Conservation (phyloP, 495 filamentous ascomycete genomes). For the Hypoxylon perforatum region DNA sequence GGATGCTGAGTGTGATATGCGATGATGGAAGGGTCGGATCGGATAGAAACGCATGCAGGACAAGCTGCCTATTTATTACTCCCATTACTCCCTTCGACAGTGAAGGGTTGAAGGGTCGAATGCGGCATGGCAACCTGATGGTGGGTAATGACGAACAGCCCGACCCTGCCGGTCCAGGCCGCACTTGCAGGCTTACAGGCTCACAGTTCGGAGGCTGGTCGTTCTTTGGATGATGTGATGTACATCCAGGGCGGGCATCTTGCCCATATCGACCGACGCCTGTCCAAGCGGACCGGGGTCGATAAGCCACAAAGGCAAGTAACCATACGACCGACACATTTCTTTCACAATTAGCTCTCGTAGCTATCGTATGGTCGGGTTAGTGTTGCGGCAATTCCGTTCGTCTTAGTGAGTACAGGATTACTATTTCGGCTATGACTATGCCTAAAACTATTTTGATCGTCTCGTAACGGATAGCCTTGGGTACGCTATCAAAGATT, state of each 20-base stretch:
- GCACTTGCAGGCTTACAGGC: slow-evolving; percentile 37
- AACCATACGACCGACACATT: slow-evolving; percentile 32
- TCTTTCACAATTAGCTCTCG: slow-evolving; percentile 20
- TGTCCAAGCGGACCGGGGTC: slow-evolving; percentile 22
- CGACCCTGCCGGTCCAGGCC: slow-evolving; percentile 40
- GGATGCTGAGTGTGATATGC: slow-evolving; percentile 38
- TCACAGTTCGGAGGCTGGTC: slow-evolving; percentile 25
- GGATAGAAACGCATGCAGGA: slow-evolving; percentile 25
- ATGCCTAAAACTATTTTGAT: slow-evolving; percentile 11
- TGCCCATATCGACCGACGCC: slow-evolving; percentile 34
- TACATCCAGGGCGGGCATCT: slow-evolving; percentile 28
- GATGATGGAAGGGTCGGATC: slow-evolving; percentile 23
- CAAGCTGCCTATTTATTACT: slow-evolving; percentile 43
- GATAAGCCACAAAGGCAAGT: slow-evolving; percentile 38
- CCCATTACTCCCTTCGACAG: slow-evolving; percentile 24
- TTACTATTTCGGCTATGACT: slow-evolving; percentile 16
- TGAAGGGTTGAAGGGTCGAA: slow-evolving; percentile 11
- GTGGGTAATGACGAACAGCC: slow-evolving; percentile 39
- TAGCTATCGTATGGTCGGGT: slow-evolving; percentile 21
- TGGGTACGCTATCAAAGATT: slow-evolving; percentile 7
- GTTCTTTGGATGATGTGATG: slow-evolving; percentile 36
- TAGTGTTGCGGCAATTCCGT: slow-evolving; percentile 19
- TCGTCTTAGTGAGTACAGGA: slow-evolving; percentile 8
- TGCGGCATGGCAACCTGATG: slow-evolving; percentile 38
- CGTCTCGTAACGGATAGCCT: slow-evolving; percentile 31